Evolutionary conservation across 2,329 filamentous ascomycete species (phyloP), one percentile per base, ranked within the genome.

Genomic region (Furcasterigmium sp.): DNA sequence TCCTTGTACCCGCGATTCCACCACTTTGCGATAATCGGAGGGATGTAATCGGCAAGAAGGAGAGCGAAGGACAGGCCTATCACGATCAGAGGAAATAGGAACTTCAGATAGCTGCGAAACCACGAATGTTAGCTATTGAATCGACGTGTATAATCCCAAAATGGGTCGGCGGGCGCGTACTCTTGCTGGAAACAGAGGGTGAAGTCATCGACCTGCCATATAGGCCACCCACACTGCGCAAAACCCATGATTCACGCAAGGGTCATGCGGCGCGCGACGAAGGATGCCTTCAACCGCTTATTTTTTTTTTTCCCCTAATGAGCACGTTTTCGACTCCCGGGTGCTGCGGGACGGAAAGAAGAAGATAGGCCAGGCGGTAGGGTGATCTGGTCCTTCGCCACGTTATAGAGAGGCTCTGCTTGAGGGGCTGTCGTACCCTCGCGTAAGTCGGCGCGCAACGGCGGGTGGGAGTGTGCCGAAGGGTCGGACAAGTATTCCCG

Each of bases 81-180:
- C 45, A 85, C 73, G 48, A 83, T 67, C 47, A 93, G 70, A 43
- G 93, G 93, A 43, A 97, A 74, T 37, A 95, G 71, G 47, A 87
- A 80, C 64, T 87, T 84, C 42, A 95, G 77, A 62, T 87, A 91
- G 63, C 87, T 91, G 39, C 18, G 14, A 30, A 30, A 18, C 18
- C 21, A 38, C 10, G 29, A 13, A 18, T 11, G 20, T 39, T 37
- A 21, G 37, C 39, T 46, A 46, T 37, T 15, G 14, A 25, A 15
- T 32, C 14, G 14, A 14, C 28, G 4, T 21, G 26, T 8, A 17
- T 9, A 14, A 15, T 7, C 17, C 8, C 7, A 19, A 3, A 20
- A 14, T 19, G 8, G 19, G 25, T 17, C 21, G 23, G 29, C 25
- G 25, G 50, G 49, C 42, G 73, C 84, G 61, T 67, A 88, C 85